These are phyloP conservation scores for Lonicera japonica DNA, from an alignment of 129 eudicot genomes.

Conservation along the genomic window DNA sequence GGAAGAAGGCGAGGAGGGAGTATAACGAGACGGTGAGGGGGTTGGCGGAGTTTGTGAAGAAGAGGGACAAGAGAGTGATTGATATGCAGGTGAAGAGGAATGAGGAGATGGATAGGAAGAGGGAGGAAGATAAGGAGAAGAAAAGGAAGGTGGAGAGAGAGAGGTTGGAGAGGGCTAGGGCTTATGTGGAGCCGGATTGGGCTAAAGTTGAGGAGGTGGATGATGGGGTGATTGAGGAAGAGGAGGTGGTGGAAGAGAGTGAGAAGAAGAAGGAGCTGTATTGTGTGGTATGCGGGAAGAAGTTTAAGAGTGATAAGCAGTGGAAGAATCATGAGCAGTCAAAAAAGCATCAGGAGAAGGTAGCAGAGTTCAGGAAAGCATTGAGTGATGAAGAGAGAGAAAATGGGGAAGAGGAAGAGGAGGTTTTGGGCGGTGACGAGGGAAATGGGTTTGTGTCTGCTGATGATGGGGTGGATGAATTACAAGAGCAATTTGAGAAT, in stretches of 20 bases:
- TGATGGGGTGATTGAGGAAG: constrained; percentile 38
- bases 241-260: constrained; percentile 36
- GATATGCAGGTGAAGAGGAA: constrained; percentile 87
- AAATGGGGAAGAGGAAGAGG: constrained; percentile 20
- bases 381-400: constrained; percentile 48
- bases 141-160: constrained; percentile 60
- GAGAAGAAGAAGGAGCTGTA: constrained; percentile 60
- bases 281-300: constrained; percentile 90
- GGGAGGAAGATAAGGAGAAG: constrained; percentile 56
- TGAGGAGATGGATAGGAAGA: constrained; percentile 73
- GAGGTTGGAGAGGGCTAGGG: constrained; percentile 64
- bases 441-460: constrained; percentile 34
- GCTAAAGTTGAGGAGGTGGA: constrained; percentile 53
- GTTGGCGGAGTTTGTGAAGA: constrained; percentile 91
- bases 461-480: constrained; percentile 42
- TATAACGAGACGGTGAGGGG: constrained; percentile 85
- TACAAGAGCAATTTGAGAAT: constrained; percentile 42
- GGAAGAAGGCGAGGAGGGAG: constrained; percentile 80
- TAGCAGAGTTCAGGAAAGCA: constrained; percentile 73
- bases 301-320: constrained; percentile 93
- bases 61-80: constrained; percentile 96
- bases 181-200: constrained; percentile 87
- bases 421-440: constrained; percentile 14
- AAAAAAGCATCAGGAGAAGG: constrained; percentile 89
- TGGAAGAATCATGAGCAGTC: constrained; percentile 99